Evolutionary conservation across 2,329 filamentous ascomycete species (phyloP), one percentile per base, ranked within the genome.

Genomic region (Simplicillium sp.): DNA sequence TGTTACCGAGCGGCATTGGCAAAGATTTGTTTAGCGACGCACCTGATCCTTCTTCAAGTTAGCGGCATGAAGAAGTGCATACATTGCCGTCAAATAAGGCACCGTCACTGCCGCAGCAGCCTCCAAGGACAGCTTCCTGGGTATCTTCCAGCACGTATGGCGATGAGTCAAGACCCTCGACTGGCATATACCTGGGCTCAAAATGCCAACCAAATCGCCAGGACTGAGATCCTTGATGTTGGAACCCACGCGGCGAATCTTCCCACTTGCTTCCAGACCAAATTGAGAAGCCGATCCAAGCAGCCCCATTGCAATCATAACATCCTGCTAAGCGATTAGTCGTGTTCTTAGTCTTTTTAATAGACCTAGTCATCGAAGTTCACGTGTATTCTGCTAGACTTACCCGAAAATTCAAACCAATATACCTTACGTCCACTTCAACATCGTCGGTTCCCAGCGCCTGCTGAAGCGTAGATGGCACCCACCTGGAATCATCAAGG

Each of bases 381-480:
- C 20, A 25, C 6, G 20, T 5, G 5, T 25, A 25, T 25, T 6
- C 20, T 6, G 6, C 20, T 9, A 17, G 20, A 37, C 35, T 13
- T 37, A 37, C 35, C 13, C 35, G n/a, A 16, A 37, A 37, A 17
- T 37, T 37, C 16, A 37, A 37, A 14, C 35, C 35, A 5, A 37
- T 25, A 13, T 20, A 37, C 11, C 35, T 17, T 13, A 37, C 9
- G 13, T 37, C 35, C 7, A 37, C 35, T 37, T 20, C 11, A 17
- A 37, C 18, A n/a, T 37, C 35, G 13, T 37, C 17, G 11, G 5
- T 11, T 3, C 16, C n/a, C 15, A 37, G 14, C 32, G 5, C 32
- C 3, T 3, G 7, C n/a, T 25, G 20, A 25, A 20, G 4, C 16
- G n/a, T 16, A 14, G 35, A 14, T 25, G 35, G 35, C 12, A n/a